phyloP scores from a whole-genome alignment of 768 basidiomycete species.

The Phlebiopsis gigantea region DNA sequence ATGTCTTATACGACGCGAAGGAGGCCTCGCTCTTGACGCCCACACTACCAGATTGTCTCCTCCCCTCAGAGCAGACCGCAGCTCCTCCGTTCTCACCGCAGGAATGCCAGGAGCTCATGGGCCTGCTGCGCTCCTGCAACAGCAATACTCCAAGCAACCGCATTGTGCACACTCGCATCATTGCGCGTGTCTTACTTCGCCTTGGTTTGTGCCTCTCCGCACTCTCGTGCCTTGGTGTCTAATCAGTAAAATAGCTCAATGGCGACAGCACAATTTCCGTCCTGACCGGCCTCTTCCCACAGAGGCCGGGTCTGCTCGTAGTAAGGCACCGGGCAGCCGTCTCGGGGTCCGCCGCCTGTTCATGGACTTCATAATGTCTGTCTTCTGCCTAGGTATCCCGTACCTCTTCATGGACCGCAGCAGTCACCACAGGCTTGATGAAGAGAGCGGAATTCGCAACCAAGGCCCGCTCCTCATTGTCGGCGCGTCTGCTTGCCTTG shows the following conservation, averaged over 20 bases:
- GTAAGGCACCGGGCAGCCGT: conserved; percentile 22
- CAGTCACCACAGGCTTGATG: conserved; percentile 45
- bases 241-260: conserved; percentile 39
- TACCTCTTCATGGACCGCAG: conserved; percentile 63
- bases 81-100: conserved; percentile 69
- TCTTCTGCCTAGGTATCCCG: conserved; percentile 73
- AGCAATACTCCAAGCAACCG: conserved; percentile 38
- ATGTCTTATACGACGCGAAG: conserved; percentile 4
- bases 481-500: conserved; percentile 45
- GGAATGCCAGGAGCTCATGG: conserved; percentile 72
- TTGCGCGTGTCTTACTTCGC: conserved; percentile 64
- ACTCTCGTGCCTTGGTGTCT: background rate
- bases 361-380: conserved; percentile 53
- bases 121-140: conserved; percentile 44
- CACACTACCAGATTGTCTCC: conserved; percentile 51
- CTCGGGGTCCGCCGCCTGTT: conserved; percentile 43
- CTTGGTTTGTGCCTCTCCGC: conserved; percentile 44
- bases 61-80: conserved; percentile 51
- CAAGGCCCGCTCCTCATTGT: conserved; percentile 56
- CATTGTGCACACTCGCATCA: conserved; percentile 54
- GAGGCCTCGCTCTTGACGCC: background rate
- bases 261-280: conserved; percentile 68
- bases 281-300: conserved; percentile 61
- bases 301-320: conserved; percentile 31
- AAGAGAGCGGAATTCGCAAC: conserved; percentile 47